phyloP scores from a whole-genome alignment of 345 rosid species.

The Arabidopsis suecica region DNA sequence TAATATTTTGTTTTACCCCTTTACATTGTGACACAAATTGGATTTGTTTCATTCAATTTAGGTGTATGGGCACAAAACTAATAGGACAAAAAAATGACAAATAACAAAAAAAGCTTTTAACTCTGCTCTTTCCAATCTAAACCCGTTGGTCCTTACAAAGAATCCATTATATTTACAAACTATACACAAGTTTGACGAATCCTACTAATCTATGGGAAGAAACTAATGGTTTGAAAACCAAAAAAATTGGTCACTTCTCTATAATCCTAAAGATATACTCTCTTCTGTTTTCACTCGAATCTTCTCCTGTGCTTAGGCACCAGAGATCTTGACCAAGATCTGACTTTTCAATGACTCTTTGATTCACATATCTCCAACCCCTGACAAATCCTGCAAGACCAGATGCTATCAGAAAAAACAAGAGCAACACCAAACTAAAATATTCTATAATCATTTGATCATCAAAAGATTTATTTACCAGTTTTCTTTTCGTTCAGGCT shows the following conservation, averaged over 20 bases:
- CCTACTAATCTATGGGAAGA: conserved; percentile 19
- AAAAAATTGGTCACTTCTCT: conserved; percentile 38
- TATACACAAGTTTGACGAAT: conserved; percentile 16
- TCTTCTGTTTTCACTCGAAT: conserved; percentile 31
- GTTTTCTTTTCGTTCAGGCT: neutral
- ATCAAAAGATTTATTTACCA: neutral
- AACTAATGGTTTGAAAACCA: conserved; percentile 14
- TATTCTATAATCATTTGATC: neutral
- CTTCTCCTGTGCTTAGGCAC: conserved; percentile 22
- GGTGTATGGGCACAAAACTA: neutral
- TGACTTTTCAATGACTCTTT: neutral
- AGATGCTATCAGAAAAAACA: conserved; percentile 21
- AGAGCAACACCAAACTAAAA: conserved; percentile 1
- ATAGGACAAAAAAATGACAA: neutral
- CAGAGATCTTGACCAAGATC: conserved; percentile 27
- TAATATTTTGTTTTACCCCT: neutral
- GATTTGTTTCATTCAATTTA: neutral
- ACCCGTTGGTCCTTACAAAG: conserved; percentile 36
- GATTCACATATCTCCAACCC: conserved; percentile 1
- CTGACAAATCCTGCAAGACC: conserved; percentile 4
- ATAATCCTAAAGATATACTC: conserved; percentile 34
- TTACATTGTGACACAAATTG: neutral
- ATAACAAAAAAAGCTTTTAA: neutral
- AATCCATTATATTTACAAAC: conserved; percentile 31
- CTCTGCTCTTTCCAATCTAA: conserved; percentile 12